Evolutionary conservation across 306 rosid species (phyloP).

Genomic region (Betula pendula): DNA sequence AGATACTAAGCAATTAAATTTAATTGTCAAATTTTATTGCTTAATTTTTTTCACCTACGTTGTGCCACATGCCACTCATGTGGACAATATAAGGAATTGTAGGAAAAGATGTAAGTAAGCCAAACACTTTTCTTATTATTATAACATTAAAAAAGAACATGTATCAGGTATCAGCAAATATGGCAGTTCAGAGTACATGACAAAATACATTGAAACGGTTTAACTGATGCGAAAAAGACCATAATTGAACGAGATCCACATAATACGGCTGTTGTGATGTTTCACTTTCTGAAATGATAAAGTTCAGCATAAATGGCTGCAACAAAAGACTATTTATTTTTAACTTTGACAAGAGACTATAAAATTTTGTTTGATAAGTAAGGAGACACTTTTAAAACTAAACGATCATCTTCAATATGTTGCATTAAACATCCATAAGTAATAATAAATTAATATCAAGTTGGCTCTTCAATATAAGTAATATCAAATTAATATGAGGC

Average conservation of each 20-base stretch:
- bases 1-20: no score
- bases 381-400: neutral
- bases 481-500: neutral
- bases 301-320: neutral
- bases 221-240: neutral
- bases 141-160: neutral
- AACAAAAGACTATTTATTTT: neutral
- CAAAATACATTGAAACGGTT: neutral
- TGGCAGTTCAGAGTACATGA: neutral
- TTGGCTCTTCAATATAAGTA: no score
- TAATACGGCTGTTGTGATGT: neutral
- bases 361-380: neutral
- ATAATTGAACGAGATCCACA: neutral
- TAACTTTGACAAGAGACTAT: neutral
- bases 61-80: no score
- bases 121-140: no score
- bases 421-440: neutral
- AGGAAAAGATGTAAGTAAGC: no score
- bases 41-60: no score
- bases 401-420: neutral
- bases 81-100: no score
- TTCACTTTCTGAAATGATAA: neutral
- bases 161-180: neutral
- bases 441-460: neutral
- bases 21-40: no score